Evolutionary conservation across 202 grass and related monocot species (phyloP).

Genomic region (Zoysia matrella): DNA sequence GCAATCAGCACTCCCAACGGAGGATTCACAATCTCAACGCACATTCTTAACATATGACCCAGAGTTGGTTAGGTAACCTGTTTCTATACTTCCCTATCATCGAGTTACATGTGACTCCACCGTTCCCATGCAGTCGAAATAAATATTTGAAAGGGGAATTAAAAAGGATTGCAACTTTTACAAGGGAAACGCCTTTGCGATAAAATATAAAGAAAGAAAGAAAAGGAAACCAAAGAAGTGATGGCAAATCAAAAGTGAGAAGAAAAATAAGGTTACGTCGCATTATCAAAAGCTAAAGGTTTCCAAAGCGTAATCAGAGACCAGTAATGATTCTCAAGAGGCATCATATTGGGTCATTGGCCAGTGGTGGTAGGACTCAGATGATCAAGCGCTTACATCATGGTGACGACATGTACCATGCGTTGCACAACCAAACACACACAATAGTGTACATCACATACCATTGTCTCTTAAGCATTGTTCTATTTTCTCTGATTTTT

Average conservation of each 20-base stretch:
- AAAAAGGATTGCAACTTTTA: constrained; percentile 9
- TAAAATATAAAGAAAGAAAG: constrained; percentile 36
- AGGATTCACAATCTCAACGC: neutral
- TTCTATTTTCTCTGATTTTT: too few relatives aligned
- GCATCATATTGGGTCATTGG: constrained; percentile 5
- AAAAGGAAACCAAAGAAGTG: constrained; percentile 20
- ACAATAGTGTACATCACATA: too few relatives aligned
- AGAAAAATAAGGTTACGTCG: constrained; percentile 38
- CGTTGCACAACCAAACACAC: too few relatives aligned
- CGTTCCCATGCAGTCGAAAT: neutral
- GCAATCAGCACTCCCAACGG: too few relatives aligned
- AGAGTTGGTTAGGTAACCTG: constrained; percentile 24
- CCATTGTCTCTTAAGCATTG: too few relatives aligned
- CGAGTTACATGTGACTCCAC: constrained; percentile 22
- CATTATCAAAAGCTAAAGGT: constrained; percentile 53
- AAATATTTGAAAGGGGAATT: neutral
- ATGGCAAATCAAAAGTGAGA: neutral
- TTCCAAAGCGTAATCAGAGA: constrained; percentile 45
- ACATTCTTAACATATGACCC: neutral
- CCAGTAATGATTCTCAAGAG: constrained; percentile 38
- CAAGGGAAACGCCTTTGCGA: neutral
- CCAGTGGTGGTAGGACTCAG: constrained; percentile 40
- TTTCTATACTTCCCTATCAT: constrained; percentile 29
- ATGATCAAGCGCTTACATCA: constrained; percentile 37
- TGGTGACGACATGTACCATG: too few relatives aligned